Base-by-base conservation (phyloP, 225 moss, liverwort and hornwort species). In the Thuidium tamariscinum region DNA sequence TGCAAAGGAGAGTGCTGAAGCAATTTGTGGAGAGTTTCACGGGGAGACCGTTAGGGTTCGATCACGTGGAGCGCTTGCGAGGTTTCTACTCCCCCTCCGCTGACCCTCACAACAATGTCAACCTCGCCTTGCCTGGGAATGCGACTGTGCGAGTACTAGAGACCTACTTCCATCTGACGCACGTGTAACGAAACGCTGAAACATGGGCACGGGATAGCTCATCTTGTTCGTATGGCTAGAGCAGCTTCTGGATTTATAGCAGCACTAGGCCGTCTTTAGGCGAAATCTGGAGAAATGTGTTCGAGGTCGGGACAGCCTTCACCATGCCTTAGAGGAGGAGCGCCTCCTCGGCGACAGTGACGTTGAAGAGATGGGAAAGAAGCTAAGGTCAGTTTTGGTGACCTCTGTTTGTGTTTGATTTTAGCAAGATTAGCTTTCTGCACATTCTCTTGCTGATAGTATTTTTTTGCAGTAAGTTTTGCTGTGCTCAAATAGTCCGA, bases 1-100 rank as follows among this genome's bases (percentile, higher is more conserved):
- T 99, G 66, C 98, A 99, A 80, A 94, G 98, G 36, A 90, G 97
- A 36, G 86, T 99, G 26, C 23, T 97, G 85, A 99, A 99, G 90
- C 93, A 94, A 69, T 97, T 99, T 62, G 89, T 93, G 16, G 98
- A 99, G 83, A 79, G 86, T 37, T 95, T 95, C 55, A 96, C 97
- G 18, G 94, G 95, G 22, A 94, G 90, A 72, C 91, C 91, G 75
- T 86, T 96, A 63, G 96, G 97, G 27, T 99, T 99, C 52, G 96
- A 99, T 88, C 94, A 93, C n/a, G 92, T 97, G 13, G 98, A 99
- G 88, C 94, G 95, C 29, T 87, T 97, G 89, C 92, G 98, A 32
- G 89, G 89, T 32, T 83, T 89, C 17, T 91, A 90, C 77, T 91
- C 89, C 39, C 82, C 84, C 70, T 91, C 92, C 30, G 51, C 79